These are phyloP conservation scores for Hypsizygus marmoreus DNA, from an alignment of 768 basidiomycete genomes.

Conservation along the genomic window DNA sequence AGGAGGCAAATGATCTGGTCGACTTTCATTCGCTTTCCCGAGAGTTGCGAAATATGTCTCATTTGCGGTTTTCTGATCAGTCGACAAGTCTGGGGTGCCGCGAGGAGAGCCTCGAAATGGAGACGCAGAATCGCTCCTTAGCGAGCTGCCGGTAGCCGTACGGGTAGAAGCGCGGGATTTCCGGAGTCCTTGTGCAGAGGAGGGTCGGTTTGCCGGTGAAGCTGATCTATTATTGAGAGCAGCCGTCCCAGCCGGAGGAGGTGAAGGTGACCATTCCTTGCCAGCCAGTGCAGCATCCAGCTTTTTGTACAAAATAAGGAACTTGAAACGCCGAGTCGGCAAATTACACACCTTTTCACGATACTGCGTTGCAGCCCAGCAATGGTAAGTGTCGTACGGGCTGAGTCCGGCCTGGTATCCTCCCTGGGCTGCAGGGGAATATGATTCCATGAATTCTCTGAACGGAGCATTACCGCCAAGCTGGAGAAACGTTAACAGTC, in stretches of 20 bases:
- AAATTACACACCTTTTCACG: conserved; percentile 76
- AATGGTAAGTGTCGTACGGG: conserved; percentile 82
- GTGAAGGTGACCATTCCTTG: conserved; percentile 76
- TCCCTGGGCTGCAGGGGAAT: conserved; percentile 64
- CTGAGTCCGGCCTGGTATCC: conserved; percentile 67
- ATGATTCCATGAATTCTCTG: conserved; percentile 73
- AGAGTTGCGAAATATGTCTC: conserved; percentile 85
- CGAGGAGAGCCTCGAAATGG: conserved; percentile 49
- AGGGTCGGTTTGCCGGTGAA: conserved; percentile 57
- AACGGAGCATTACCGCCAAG: conserved; percentile 89
- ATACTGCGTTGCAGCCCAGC: conserved; percentile 94
- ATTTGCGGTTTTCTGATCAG: conserved; percentile 76
- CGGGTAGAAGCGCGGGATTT: conserved; percentile 80
- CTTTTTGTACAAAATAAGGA: conserved; percentile 44
- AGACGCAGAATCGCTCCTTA: conserved; percentile 57
- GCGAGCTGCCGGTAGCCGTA: conserved; percentile 43
- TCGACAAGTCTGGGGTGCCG: conserved; percentile 43
- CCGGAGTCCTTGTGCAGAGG: conserved; percentile 81
- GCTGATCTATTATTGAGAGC: conserved; percentile 39
- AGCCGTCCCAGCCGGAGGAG: conserved; percentile 58
- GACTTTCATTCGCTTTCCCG: conserved; percentile 77
- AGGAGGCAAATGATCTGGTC: conserved; percentile 82
- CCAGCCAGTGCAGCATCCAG: conserved; percentile 77
- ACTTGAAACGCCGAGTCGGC: conserved; percentile 6
- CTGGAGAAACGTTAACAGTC: conserved; percentile 42